phyloP scores from a whole-genome alignment of 73 alveolate species.

The Breviolum minutum region DNA sequence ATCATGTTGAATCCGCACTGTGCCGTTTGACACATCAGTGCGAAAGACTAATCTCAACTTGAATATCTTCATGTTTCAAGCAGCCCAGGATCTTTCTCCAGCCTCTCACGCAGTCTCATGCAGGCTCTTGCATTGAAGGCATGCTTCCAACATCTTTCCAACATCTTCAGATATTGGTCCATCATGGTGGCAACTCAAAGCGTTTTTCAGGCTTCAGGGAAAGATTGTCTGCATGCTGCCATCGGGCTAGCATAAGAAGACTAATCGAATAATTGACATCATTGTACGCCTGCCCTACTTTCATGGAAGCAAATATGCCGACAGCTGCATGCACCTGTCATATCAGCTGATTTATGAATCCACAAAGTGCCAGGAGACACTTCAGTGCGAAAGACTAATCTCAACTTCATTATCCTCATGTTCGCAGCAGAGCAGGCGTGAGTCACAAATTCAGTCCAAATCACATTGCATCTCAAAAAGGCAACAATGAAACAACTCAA shows the following conservation, averaged over 20 bases:
- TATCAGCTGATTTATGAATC: background rate
- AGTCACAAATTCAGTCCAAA: no score
- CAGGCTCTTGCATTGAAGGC: background rate
- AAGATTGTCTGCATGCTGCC: background rate
- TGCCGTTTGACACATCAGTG: slow-evolving; percentile 26
- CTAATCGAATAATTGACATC: background rate
- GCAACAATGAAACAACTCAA: no score
- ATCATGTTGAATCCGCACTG: slow-evolving; percentile 6
- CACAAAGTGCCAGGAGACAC: background rate
- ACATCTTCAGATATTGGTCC: background rate
- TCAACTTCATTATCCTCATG: background rate
- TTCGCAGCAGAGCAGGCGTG: no score
- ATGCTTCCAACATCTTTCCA: background rate
- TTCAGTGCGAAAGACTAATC: slow-evolving; percentile 33
- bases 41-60: slow-evolving; percentile 47
- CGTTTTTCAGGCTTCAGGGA: background rate
- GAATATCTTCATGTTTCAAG: slow-evolving; percentile 23
- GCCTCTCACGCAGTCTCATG: background rate
- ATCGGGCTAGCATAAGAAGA: background rate
- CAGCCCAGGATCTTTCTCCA: background rate
- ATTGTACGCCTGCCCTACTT: background rate
- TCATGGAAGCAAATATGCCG: no score
- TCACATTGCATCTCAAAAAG: no score
- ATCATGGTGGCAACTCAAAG: background rate
- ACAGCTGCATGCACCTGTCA: no score